Percentiles rank a stretch among this genome's conserved stretches.
phyloP scores from a whole-genome alignment of 371 early-diverging fungal genomes.

The Mortierella sp. region DNA sequence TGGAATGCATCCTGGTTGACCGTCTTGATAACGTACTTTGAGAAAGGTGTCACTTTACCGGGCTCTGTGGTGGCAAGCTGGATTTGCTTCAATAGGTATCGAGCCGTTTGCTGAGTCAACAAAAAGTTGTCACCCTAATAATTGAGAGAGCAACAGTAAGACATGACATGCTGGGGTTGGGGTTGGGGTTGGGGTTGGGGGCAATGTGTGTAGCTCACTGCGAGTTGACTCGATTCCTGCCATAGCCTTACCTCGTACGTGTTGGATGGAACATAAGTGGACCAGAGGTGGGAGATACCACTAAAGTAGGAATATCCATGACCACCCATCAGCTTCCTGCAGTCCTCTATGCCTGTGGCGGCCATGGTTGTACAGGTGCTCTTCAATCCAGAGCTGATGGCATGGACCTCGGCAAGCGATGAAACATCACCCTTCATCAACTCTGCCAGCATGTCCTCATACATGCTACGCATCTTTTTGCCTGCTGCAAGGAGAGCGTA shows the following conservation, averaged over 20 bases:
- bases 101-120: slow-evolving; percentile 74
- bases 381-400: slow-evolving; percentile 83
- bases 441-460: slow-evolving; percentile 62
- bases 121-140: slow-evolving; percentile 77
- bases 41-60: slow-evolving; percentile 55
- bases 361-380: slow-evolving; percentile 75
- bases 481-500: slow-evolving; percentile 76
- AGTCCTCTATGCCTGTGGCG: slow-evolving; percentile 79
- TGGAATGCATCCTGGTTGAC: slow-evolving; percentile 35
- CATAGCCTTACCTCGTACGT: slow-evolving; percentile 63
- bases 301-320: slow-evolving; percentile 83
- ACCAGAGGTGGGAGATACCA: slow-evolving; percentile 76
- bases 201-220: too few species aligned
- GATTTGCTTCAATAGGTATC: slow-evolving; percentile 73
- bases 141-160: slow-evolving; percentile 27
- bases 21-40: slow-evolving; percentile 37
- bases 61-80: slow-evolving; percentile 46
- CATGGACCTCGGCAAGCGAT: slow-evolving; percentile 81
- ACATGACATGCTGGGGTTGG: too few species aligned
- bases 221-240: too few species aligned
- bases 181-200: too few species aligned
- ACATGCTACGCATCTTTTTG: slow-evolving; percentile 60
- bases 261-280: slow-evolving; percentile 71
- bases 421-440: slow-evolving; percentile 58
- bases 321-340: slow-evolving; percentile 85